Evolutionary conservation across 2,329 filamentous ascomycete species (phyloP), one percentile per base, ranked within the genome.

Genomic region (Boeremia exigua): DNA sequence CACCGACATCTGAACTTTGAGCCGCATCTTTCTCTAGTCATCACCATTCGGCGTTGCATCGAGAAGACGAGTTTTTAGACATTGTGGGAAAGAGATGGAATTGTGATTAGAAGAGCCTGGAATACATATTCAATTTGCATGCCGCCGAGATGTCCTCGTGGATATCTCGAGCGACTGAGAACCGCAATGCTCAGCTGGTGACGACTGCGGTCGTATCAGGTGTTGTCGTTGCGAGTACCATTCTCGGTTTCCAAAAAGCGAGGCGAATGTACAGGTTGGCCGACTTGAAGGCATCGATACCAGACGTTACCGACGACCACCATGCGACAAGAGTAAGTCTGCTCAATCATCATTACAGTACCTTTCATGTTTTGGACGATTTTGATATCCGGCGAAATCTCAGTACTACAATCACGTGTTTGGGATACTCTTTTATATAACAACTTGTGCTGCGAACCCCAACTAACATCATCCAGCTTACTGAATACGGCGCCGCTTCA

Each of bases 181-280:
- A 78, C 36, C 81, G 81, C 68, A 74, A 78, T 65, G 74, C 79
- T 37, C 90, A 92, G 72, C 79, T 95, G 32, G 83, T 86, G 15
- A 84, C 88, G 3, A 92, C 90, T 0, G 91, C 91, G 2, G 79
- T 91, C 19, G 73, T 81, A 9, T 82, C 81, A 4, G 78, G 78
- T 10, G 76, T 77, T 7, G 67, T 83, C 6, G 79, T 82, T 25
- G 79, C 77, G 4, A 78, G 79, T 61, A 79, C 82, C 1, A 84
- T 87, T 42, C 75, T 87, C 42, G 82, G 84, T 3, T 80, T 83
- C 48, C 85, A 87, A 67, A 79, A 83, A 49, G 78, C 83, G 32
- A 80, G 78, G 60, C 78, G 83, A 54, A 80, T 79, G 67, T 82
- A 83, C 62, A 81, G 80, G 44, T 79, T 87, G 19, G 76, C 82